Evolutionary conservation across 1,284 basidiomycete species (phyloP).

Genomic region (Cryptococcus neoformans): DNA sequence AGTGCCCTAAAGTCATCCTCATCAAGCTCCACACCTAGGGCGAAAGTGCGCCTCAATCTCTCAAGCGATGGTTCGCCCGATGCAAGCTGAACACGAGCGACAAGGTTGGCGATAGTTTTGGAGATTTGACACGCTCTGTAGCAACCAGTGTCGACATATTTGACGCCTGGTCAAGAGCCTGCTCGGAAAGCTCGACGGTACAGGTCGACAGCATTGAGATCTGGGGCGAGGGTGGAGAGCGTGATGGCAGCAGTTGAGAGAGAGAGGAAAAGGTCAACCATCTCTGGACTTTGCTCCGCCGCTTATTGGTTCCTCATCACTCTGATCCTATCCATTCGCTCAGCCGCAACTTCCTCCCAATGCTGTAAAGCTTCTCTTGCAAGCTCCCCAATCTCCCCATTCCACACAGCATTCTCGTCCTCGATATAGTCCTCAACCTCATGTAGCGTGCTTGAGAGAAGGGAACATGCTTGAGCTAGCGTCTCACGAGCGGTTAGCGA

Average conservation of each 20-base stretch:
- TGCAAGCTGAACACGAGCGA: constrained; percentile 43
- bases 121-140: constrained; percentile 23
- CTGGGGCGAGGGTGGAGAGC: constrained; percentile 30
- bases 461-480: constrained; percentile 26
- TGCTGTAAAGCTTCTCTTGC: constrained; percentile 37
- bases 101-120: constrained; percentile 32
- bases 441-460: constrained; percentile 22
- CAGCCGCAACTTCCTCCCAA: constrained; percentile 43
- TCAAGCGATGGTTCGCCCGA: constrained; percentile 36
- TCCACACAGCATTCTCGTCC: constrained; percentile 27
- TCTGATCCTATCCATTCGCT: constrained; percentile 41
- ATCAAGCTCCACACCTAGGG: constrained; percentile 35
- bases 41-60: constrained; percentile 38
- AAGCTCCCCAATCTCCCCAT: constrained; percentile 30
- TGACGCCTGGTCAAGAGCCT: constrained; percentile 46
- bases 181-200: constrained; percentile 42
- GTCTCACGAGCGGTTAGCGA: constrained; percentile 29
- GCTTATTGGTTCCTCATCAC: constrained; percentile 23
- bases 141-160: constrained; percentile 45
- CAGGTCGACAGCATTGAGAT: constrained; percentile 32
- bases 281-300: constrained; percentile 29
- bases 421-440: constrained; percentile 30
- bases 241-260: constrained; percentile 33
- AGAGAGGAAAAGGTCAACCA: constrained; percentile 42
- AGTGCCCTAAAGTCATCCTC: constrained; percentile 43